Evolutionary conservation across 257 asterid genomes (phyloP), one percentile per base, ranked within the genome.

Genomic region (Agastache rugosa): DNA sequence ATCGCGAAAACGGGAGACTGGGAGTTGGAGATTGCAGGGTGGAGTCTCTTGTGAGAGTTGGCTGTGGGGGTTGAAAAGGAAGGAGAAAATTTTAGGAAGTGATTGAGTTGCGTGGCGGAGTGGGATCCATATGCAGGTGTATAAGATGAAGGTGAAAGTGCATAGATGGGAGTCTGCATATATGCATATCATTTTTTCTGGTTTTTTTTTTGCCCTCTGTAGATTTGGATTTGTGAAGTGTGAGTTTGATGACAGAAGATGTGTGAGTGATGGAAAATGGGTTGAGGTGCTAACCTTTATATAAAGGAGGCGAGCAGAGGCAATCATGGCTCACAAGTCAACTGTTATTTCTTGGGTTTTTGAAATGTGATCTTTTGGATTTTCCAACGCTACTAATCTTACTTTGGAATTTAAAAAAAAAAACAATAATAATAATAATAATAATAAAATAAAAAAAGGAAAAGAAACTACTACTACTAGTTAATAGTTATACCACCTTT

Each of bases 101-200:
- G 69, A 63, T 19, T 53, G 79, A 63, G 77, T 48, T 63, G 77
- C 68, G 29, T 60, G 63, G 83, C 19, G 14, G 25, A 79, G 48
- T 29, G 89, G 89, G 82, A 77, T 80, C 69, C 80, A 82, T 55
- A 82, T 56, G 54, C 79, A 79, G 41, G 81, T 56, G 80, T 72
- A 85, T 54, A 85, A 23, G 58, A 82, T 72, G 4, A 82, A 67
- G 72, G 81, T 77, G n/a, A 75, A 20, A 23, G 78, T 75, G 80
- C 66, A 74, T 23, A 82, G 15, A 62, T 75, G 65, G 44, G 86
- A 82, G 22, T 82, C 86, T 67, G 78, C 83, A 69, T 60, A 79
- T 7, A 82, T 71, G 29, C 80, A 79, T 20, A 79, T 85, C 89
- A 85, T 85, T n/a, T 19, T 44, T 9, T 61, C 22, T 65, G 27